Conservation (phyloP, 345 rosid species). For the Eutrema heterophyllum region DNA sequence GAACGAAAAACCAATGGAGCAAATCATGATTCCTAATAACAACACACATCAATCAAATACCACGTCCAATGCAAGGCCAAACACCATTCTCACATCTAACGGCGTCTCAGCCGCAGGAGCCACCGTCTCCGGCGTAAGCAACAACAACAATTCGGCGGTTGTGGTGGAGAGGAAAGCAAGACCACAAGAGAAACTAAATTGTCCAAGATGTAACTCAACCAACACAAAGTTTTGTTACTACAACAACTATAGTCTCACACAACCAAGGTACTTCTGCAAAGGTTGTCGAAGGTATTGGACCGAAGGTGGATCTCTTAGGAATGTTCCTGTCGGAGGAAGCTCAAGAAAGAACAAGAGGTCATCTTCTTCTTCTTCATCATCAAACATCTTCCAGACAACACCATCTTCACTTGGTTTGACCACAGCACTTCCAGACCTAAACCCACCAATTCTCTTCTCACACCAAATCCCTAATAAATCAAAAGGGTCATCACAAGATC, state of each 20-base stretch:
- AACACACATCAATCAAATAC: conserved; percentile 28
- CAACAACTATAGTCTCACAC: conserved; percentile 86
- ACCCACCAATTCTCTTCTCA: conserved; percentile 31
- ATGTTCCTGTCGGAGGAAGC: conserved; percentile 87
- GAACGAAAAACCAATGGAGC: conserved; percentile 37
- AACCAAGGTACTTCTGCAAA: conserved; percentile 90
- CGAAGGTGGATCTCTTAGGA: conserved; percentile 81
- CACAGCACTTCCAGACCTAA: conserved; percentile 30
- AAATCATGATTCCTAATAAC: conserved; percentile 26
- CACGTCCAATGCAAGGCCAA: conserved; percentile 24
- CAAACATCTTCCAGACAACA: conserved; percentile 18
- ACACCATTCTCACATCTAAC: conserved; percentile 12
- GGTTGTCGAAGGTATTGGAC: conserved; percentile 96
- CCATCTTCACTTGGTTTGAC: conserved; percentile 29
- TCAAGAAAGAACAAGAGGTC: conserved; percentile 62
- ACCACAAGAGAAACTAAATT: conserved; percentile 53
- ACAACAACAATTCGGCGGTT: conserved; percentile 20
- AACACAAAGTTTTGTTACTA: conserved; percentile 94
- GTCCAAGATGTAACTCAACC: conserved; percentile 85
- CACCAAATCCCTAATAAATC: conserved; percentile 28
- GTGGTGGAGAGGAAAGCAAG: conserved; percentile 30
- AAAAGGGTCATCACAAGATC: conserved; percentile 34
- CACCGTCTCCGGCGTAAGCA: conserved; percentile 20
- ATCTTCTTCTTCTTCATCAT: conserved; percentile 8
- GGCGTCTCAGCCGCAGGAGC: conserved; percentile 17